Evolutionary conservation across 164 flowering plant species (phyloP).

Genomic region (Macadamia integrifolia): DNA sequence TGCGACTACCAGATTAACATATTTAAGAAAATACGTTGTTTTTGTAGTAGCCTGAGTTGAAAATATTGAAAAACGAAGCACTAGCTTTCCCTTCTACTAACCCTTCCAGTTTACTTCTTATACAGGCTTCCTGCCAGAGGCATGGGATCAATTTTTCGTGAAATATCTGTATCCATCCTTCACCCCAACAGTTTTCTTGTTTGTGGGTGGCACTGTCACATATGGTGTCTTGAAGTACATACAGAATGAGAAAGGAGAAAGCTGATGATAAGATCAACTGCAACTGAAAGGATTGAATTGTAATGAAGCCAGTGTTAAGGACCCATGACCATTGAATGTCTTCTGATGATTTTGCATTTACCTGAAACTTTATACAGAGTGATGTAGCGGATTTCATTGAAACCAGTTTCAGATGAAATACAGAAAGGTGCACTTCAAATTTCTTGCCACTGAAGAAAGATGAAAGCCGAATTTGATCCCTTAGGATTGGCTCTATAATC

Average conservation of each 20-base stretch:
- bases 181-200: conserved; percentile 84
- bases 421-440: not conserved
- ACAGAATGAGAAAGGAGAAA: conserved; percentile 44
- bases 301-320: not conserved
- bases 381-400: no score
- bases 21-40: no score
- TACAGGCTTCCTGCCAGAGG: conserved; percentile 92
- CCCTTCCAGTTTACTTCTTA: not conserved
- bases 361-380: not conserved
- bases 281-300: not conserved
- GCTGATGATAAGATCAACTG: not conserved
- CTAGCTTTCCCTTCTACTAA: not conserved
- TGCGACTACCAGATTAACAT: no score
- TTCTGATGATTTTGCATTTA: not conserved
- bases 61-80: no score
- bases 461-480: no score
- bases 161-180: conserved; percentile 87
- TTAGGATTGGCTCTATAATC: no score
- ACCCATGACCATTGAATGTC: not conserved
- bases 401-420: not conserved
- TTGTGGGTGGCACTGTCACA: conserved; percentile 70
- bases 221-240: conserved; percentile 83
- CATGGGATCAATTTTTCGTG: conserved; percentile 81
- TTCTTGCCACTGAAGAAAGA: no score
- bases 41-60: no score